Evolutionary conservation across 208 protist genomes (phyloP).

Genomic region (Acanthamoeba divionensis): DNA sequence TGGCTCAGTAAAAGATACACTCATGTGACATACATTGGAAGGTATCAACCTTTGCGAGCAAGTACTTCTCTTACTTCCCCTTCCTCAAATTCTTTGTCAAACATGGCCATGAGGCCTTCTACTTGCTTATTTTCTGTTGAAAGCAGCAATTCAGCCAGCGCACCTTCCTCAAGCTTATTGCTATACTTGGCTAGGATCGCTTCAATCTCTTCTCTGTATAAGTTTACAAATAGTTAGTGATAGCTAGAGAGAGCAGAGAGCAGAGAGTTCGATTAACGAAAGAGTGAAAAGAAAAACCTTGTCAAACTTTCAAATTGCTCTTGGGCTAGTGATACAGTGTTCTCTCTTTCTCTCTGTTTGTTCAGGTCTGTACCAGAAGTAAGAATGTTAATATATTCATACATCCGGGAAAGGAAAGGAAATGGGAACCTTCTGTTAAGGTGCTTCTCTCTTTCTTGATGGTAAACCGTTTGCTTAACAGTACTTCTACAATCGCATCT

Average conservation of each 20-base stretch:
- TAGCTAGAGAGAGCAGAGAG: background rate
- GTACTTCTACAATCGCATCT: no score
- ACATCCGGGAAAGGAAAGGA: no score
- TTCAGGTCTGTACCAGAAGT: no score
- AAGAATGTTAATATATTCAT: no score
- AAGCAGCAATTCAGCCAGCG: background rate
- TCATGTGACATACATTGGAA: no score
- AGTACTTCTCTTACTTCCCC: background rate
- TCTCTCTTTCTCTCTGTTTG: no score
- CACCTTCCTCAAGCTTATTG: background rate
- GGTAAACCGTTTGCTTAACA: no score
- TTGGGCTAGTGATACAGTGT: background rate
- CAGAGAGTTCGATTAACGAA: background rate
- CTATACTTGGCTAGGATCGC: background rate
- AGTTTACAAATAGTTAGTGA: background rate
- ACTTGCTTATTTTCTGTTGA: background rate
- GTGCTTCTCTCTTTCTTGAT: no score
- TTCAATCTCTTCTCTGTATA: conserved; percentile 9
- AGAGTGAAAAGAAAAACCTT: background rate
- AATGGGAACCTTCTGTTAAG: no score
- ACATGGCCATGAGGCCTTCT: background rate
- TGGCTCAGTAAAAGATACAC: background rate
- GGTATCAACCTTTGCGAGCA: background rate
- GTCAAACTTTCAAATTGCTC: background rate
- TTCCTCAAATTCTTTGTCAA: background rate